These are phyloP conservation scores for Penicillium sclerotiorum DNA, from an alignment of 2,329 filamentous ascomycete genomes.

Conservation along the genomic window DNA sequence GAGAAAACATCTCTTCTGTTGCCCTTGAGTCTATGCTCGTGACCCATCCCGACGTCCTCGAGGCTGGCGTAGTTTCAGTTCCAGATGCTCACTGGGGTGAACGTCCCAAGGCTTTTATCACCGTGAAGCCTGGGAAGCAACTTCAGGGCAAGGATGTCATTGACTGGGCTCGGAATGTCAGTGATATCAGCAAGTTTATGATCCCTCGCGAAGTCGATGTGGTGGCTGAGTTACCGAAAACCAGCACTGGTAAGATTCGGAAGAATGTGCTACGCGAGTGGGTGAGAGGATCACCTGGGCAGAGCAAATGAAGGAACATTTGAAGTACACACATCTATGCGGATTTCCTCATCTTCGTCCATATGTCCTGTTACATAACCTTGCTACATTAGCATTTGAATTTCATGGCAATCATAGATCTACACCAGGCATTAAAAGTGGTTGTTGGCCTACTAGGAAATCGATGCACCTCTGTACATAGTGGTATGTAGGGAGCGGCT, in stretches of 20 bases:
- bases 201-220: constrained; percentile 73
- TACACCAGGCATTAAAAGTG: too few relatives aligned
- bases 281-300: constrained; percentile 62
- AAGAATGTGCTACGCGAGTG: constrained; percentile 91
- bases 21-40: constrained; percentile 88
- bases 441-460: too few relatives aligned
- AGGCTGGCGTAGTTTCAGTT: constrained; percentile 88
- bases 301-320: background rate
- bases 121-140: constrained; percentile 68
- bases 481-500: too few relatives aligned
- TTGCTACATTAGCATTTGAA: too few relatives aligned
- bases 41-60: constrained; percentile 84
- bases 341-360: too few relatives aligned
- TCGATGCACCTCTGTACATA: too few relatives aligned
- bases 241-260: constrained; percentile 92
- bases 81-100: constrained; percentile 93
- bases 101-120: constrained; percentile 91
- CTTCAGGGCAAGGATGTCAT: constrained; percentile 72
- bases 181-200: constrained; percentile 89
- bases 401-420: too few relatives aligned
- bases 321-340: too few relatives aligned
- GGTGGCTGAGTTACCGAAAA: constrained; percentile 89
- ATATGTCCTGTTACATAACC: too few relatives aligned
- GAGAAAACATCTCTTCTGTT: constrained; percentile 95
- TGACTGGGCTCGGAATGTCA: constrained; percentile 79